Percentiles rank a stretch among this genome's conserved stretches.
phyloP scores from a whole-genome alignment of 495 filamentous ascomycete species.

The Oidiodendron maius region DNA sequence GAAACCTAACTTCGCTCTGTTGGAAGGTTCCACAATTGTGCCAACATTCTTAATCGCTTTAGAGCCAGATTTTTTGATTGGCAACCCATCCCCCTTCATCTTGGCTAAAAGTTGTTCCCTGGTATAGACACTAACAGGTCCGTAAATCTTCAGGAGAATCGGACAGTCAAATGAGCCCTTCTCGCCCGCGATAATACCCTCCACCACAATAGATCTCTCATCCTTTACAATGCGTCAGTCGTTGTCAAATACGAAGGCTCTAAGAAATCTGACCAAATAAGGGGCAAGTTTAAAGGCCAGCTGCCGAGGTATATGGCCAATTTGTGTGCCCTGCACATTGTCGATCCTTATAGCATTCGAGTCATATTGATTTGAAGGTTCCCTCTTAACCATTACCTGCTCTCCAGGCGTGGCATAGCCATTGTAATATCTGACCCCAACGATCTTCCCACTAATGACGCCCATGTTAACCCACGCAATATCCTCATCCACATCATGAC shows the following conservation, averaged over 20 bases:
- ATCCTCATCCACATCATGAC: slow-evolving; percentile 39
- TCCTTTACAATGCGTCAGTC: slow-evolving; percentile 9
- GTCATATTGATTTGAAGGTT: slow-evolving; percentile 70
- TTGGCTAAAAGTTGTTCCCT: slow-evolving; percentile 47
- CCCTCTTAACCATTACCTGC: slow-evolving; percentile 58
- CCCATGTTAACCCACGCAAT: slow-evolving; percentile 13
- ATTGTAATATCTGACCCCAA: slow-evolving; percentile 74
- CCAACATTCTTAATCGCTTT: slow-evolving; percentile 27
- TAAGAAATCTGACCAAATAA: slow-evolving; percentile 51
- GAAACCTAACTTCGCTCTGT: slow-evolving; percentile 23
- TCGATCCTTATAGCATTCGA: slow-evolving; percentile 72
- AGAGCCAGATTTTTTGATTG: slow-evolving; percentile 35
- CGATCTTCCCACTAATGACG: slow-evolving; percentile 55
- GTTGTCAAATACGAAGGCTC: neutral
- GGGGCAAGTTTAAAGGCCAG: slow-evolving; percentile 65
- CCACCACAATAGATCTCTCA: neutral
- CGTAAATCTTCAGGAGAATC: slow-evolving; percentile 59
- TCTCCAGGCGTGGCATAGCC: slow-evolving; percentile 69
- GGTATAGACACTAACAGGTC: slow-evolving; percentile 47
- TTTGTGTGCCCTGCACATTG: slow-evolving; percentile 73
- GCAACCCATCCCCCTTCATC: slow-evolving; percentile 56
- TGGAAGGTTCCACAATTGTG: slow-evolving; percentile 1
- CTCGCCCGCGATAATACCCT: slow-evolving; percentile 52
- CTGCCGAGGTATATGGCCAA: slow-evolving; percentile 69
- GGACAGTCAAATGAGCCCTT: slow-evolving; percentile 67